phyloP scores from a whole-genome alignment of 768 basidiomycete genomes.

The Tulasnella sp. region DNA sequence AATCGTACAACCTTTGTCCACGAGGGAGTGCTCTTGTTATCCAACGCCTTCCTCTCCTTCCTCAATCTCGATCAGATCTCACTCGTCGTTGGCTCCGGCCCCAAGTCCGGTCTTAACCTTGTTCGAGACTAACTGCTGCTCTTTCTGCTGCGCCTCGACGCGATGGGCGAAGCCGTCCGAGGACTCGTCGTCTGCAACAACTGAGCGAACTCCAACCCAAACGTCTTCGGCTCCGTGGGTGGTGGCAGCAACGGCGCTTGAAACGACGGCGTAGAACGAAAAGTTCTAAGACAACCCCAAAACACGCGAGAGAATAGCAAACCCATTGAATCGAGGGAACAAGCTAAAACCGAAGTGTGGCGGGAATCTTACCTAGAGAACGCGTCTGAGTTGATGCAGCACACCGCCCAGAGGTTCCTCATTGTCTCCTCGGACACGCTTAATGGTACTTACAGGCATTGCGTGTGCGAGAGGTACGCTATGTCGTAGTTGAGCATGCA shows the following conservation, averaged over 20 bases:
- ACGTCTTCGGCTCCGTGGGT: slow-evolving; percentile 47
- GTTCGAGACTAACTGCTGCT: neutral
- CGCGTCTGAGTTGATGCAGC: slow-evolving; percentile 48
- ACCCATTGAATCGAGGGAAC: slow-evolving; percentile 12
- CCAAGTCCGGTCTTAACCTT: neutral
- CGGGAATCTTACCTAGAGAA: slow-evolving; percentile 45
- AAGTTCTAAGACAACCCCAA: too few species aligned
- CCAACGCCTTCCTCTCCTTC: slow-evolving; percentile 13
- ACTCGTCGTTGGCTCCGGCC: slow-evolving; percentile 12
- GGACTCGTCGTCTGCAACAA: slow-evolving; percentile 66
- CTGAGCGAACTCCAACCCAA: slow-evolving; percentile 66
- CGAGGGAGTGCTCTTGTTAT: neutral
- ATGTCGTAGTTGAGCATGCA: slow-evolving; percentile 79
- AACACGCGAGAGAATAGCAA: slow-evolving; percentile 22
- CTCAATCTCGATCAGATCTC: slow-evolving; percentile 19
- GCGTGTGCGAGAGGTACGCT: slow-evolving; percentile 72
- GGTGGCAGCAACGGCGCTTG: slow-evolving; percentile 47
- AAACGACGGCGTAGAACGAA: slow-evolving; percentile 45
- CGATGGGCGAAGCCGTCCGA: slow-evolving; percentile 29
- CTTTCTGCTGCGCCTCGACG: neutral
- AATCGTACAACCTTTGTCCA: neutral
- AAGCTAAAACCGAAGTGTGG: neutral
- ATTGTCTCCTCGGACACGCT: slow-evolving; percentile 48
- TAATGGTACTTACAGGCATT: slow-evolving; percentile 25
- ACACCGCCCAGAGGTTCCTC: slow-evolving; percentile 68